phyloP scores from a whole-genome alignment of 345 rosid genomes.

The Kernera saxatilis region DNA sequence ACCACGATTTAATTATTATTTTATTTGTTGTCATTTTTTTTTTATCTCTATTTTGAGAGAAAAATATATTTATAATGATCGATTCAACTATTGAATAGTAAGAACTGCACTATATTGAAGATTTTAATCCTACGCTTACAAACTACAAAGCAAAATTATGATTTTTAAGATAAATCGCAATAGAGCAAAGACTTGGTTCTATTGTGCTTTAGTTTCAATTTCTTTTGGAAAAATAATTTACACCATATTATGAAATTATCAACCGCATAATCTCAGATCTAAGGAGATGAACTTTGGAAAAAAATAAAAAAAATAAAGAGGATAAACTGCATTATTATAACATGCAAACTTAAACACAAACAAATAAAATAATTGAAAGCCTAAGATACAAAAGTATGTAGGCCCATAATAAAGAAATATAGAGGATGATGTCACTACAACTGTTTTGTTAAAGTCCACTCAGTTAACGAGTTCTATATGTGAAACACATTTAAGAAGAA shows the following conservation, averaged over 20 bases:
- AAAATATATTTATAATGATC: background rate
- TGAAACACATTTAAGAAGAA: conserved; percentile 20
- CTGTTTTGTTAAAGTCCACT: conserved; percentile 23
- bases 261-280: too few relatives aligned
- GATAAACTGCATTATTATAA: background rate
- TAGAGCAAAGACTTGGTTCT: too few relatives aligned
- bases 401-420: background rate
- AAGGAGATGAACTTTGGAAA: too few relatives aligned
- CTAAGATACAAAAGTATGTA: background rate
- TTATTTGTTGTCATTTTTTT: background rate
- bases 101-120: background rate
- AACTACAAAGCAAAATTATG: too few relatives aligned
- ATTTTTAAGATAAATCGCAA: too few relatives aligned
- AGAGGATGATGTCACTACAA: conserved; percentile 4
- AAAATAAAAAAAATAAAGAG: too few relatives aligned
- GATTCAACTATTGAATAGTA: background rate
- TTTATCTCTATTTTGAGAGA: background rate
- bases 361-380: background rate
- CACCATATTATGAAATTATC: too few relatives aligned
- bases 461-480: conserved; percentile 22
- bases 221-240: too few relatives aligned
- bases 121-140: too few relatives aligned
- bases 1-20: background rate
- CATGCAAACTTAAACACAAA: background rate
- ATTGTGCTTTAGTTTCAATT: too few relatives aligned